phyloP scores from a whole-genome alignment of 495 filamentous ascomycete genomes.

The Tuber melanosporum region DNA sequence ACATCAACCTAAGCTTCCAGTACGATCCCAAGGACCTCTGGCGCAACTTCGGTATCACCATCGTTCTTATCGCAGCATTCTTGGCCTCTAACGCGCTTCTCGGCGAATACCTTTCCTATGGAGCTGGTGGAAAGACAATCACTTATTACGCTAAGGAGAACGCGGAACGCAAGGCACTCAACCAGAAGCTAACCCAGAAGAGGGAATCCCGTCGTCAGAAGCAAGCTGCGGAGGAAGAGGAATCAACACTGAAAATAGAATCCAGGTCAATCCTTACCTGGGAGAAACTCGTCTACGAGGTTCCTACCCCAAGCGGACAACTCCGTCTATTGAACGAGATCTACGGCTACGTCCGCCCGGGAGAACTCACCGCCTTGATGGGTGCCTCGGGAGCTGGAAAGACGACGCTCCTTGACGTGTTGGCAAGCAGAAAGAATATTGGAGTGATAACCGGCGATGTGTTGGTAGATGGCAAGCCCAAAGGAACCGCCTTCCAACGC shows the following conservation, averaged over 20 bases:
- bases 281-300: conserved; percentile 62
- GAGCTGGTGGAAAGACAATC: conserved; percentile 68
- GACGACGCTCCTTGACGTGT: conserved; percentile 72
- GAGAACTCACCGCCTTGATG: conserved; percentile 74
- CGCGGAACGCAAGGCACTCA: conserved; percentile 61
- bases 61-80: conserved; percentile 62
- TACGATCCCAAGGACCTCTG: conserved; percentile 59
- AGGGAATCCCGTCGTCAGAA: conserved; percentile 50
- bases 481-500: conserved; percentile 66
- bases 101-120: conserved; percentile 69
- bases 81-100: conserved; percentile 62
- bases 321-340: conserved; percentile 63
- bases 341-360: conserved; percentile 72
- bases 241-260: conserved; percentile 56
- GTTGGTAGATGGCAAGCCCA: conserved; percentile 62
- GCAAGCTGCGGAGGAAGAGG: conserved; percentile 42
- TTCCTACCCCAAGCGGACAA: conserved; percentile 62
- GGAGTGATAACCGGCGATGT: conserved; percentile 70
- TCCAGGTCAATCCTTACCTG: conserved; percentile 55
- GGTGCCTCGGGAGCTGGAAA: conserved; percentile 83
- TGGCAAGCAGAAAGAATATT: conserved; percentile 70
- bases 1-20: conserved; percentile 57
- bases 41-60: conserved; percentile 70
- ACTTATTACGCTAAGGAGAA: conserved; percentile 69
- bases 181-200: conserved; percentile 56